Conservation (phyloP, 2,329 filamentous ascomycete genomes). For the Monosporascus sp. region DNA sequence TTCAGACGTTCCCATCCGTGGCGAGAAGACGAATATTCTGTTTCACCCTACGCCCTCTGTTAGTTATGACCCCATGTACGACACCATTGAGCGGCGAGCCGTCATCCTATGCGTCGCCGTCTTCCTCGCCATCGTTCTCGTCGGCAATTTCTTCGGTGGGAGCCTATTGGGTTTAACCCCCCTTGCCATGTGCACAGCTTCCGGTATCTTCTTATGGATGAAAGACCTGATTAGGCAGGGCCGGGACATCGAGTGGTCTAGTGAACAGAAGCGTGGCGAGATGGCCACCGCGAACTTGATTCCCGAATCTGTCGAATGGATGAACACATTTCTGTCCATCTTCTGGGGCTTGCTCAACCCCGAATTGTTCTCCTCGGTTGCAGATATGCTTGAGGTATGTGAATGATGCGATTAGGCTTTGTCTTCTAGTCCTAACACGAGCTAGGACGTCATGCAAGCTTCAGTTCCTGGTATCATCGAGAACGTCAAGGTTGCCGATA, state of each 20-base stretch:
- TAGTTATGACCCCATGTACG: slow-evolving; percentile 86
- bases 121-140: slow-evolving; percentile 65
- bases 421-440: slow-evolving; percentile 6
- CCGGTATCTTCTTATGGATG: slow-evolving; percentile 82
- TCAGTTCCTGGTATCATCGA: slow-evolving; percentile 88
- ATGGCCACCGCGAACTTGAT: slow-evolving; percentile 84
- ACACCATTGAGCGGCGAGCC: slow-evolving; percentile 68
- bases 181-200: slow-evolving; percentile 64
- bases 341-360: slow-evolving; percentile 92
- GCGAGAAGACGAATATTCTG: slow-evolving; percentile 92
- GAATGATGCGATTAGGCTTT: not conserved
- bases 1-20: slow-evolving; percentile 90
- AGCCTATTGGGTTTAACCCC: slow-evolving; percentile 71
- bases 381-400: slow-evolving; percentile 72
- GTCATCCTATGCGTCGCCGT: slow-evolving; percentile 65
- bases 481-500: slow-evolving; percentile 90
- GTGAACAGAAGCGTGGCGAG: slow-evolving; percentile 78
- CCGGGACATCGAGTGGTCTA: slow-evolving; percentile 79
- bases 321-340: slow-evolving; percentile 81
- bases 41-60: slow-evolving; percentile 92
- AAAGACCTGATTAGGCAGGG: slow-evolving; percentile 82
- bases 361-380: slow-evolving; percentile 86
- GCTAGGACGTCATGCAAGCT: slow-evolving; percentile 86
- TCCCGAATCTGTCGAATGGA: slow-evolving; percentile 91
- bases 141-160: slow-evolving; percentile 77